Conservation (phyloP, 768 basidiomycete species). For the Termitomyces sp. region DNA sequence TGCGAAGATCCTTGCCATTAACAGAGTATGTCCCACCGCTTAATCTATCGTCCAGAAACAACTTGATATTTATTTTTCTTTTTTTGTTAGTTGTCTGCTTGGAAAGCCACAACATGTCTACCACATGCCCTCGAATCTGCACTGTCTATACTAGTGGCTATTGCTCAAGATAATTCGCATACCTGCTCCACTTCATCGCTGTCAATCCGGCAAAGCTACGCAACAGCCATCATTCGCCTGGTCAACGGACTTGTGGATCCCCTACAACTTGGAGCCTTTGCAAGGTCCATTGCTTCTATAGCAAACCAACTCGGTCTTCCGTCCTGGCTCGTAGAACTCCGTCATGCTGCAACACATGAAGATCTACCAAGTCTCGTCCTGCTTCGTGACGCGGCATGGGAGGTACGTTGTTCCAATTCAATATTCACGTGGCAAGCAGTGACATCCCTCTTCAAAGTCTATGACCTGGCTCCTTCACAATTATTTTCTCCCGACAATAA, state of each 20-base stretch:
- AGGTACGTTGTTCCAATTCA: constrained; percentile 41
- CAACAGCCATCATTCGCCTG: constrained; percentile 79
- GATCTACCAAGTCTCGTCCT: constrained; percentile 84
- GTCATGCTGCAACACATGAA: constrained; percentile 96
- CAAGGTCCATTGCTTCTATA: constrained; percentile 86
- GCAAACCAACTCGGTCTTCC: constrained; percentile 86
- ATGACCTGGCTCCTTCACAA: constrained; percentile 81
- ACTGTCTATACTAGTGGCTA: constrained; percentile 56
- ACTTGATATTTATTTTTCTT: constrained; percentile 6
- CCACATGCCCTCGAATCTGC: constrained; percentile 81
- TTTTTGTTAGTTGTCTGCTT: constrained; percentile 67
- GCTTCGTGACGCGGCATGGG: constrained; percentile 70
- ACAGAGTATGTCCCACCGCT: constrained; percentile 46
- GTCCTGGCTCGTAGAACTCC: constrained; percentile 83
- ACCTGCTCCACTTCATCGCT: constrained; percentile 33
- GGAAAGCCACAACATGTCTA: constrained; percentile 71
- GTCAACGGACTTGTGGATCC: constrained; percentile 97
- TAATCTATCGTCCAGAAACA: background rate
- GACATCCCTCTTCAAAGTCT: constrained; percentile 44
- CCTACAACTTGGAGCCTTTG: constrained; percentile 84
- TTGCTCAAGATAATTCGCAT: constrained; percentile 48
- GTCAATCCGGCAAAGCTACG: constrained; percentile 71
- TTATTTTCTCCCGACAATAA: constrained; percentile 79
- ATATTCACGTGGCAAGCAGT: constrained; percentile 3
- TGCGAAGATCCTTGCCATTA: constrained; percentile 56